Evolutionary conservation across 2,329 filamentous ascomycete species (phyloP).

Genomic region (Thermomyces lanuginosus): DNA sequence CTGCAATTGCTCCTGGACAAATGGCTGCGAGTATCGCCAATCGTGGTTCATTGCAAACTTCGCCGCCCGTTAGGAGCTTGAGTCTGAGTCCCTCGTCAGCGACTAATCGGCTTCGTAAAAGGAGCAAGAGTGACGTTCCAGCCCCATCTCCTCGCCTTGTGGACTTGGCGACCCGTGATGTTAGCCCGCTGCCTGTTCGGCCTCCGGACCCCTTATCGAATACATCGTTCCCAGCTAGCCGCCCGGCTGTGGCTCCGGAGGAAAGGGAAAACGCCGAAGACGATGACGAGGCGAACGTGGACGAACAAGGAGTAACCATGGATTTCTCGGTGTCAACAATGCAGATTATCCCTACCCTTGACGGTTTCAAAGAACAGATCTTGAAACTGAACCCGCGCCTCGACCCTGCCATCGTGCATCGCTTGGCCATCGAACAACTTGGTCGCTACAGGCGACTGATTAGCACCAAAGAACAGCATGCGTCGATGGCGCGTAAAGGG

Average conservation of each 20-base stretch:
- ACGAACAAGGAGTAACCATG: slow-evolving; percentile 46
- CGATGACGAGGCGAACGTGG: slow-evolving; percentile 39
- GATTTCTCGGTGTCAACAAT: slow-evolving; percentile 48
- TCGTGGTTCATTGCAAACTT: slow-evolving; percentile 42
- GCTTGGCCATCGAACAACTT: slow-evolving; percentile 67
- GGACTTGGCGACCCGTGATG: slow-evolving; percentile 40
- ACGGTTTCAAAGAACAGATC: slow-evolving; percentile 63
- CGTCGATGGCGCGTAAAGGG: slow-evolving; percentile 38
- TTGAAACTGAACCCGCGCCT: slow-evolving; percentile 58
- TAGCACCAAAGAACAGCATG: slow-evolving; percentile 53
- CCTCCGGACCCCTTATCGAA: slow-evolving; percentile 33
- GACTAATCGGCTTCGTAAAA: slow-evolving; percentile 25
- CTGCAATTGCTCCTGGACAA: slow-evolving; percentile 24
- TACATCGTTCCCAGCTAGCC: slow-evolving; percentile 7
- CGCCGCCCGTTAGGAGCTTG: slow-evolving; percentile 22
- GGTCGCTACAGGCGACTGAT: slow-evolving; percentile 64
- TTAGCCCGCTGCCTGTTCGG: slow-evolving; percentile 42
- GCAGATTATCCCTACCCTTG: slow-evolving; percentile 52
- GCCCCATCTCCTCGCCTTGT: slow-evolving; percentile 29
- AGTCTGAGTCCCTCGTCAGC: slow-evolving; percentile 33
- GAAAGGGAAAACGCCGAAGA: slow-evolving; percentile 39
- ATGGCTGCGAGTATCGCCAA: slow-evolving; percentile 28
- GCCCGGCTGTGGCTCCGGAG: slow-evolving; percentile 7
- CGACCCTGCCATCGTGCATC: slow-evolving; percentile 52
- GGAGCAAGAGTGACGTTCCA: slow-evolving; percentile 43